A percentile compares a stretch with the other conserved stretches of the same genome.
phyloP scores from a whole-genome alignment of 2,329 filamentous ascomycete genomes.

The Colletotrichum navitas region DNA sequence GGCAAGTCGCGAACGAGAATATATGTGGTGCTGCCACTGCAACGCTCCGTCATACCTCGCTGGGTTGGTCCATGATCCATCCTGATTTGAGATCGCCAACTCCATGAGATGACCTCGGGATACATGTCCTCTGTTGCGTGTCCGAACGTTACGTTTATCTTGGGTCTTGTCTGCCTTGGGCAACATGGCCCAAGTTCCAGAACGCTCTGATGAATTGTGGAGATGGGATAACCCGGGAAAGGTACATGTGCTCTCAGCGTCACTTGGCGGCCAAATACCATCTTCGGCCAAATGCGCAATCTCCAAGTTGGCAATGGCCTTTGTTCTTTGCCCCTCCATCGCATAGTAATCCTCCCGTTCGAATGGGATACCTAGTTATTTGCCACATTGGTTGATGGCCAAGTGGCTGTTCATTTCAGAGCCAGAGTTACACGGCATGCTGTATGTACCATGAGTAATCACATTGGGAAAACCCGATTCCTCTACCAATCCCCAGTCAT shows the following conservation, averaged over 20 bases:
- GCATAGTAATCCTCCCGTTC: conserved; percentile 12
- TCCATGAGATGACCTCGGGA: conserved; percentile 13
- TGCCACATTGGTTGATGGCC: conserved; percentile 1
- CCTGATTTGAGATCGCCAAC: conserved; percentile 17
- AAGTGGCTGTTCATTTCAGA: conserved; percentile 9
- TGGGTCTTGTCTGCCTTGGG: conserved; percentile 11
- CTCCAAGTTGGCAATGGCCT: conserved; percentile 28
- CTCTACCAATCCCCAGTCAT: background rate
- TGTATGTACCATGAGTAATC: conserved; percentile 30
- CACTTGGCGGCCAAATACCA: conserved; percentile 34
- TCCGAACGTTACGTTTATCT: background rate
- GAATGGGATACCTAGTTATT: conserved; percentile 12
- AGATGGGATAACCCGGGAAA: conserved; percentile 17
- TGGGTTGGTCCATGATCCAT: conserved; percentile 22
- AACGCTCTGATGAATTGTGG: conserved; percentile 38
- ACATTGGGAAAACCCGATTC: conserved; percentile 15
- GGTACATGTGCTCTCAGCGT: conserved; percentile 30
- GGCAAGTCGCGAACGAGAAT: conserved; percentile 10
- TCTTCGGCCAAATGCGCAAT: conserved; percentile 36
- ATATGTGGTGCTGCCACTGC: conserved; percentile 17
- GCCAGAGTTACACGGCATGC: conserved; percentile 29
- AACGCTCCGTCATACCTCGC: conserved; percentile 14
- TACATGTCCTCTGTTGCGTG: conserved; percentile 6
- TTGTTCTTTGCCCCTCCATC: conserved; percentile 21
- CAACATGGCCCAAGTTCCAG: conserved; percentile 36